Evolutionary conservation across 805 yeast species (phyloP), one percentile per base, ranked within the genome.

Genomic region (Yarrowia sp.): DNA sequence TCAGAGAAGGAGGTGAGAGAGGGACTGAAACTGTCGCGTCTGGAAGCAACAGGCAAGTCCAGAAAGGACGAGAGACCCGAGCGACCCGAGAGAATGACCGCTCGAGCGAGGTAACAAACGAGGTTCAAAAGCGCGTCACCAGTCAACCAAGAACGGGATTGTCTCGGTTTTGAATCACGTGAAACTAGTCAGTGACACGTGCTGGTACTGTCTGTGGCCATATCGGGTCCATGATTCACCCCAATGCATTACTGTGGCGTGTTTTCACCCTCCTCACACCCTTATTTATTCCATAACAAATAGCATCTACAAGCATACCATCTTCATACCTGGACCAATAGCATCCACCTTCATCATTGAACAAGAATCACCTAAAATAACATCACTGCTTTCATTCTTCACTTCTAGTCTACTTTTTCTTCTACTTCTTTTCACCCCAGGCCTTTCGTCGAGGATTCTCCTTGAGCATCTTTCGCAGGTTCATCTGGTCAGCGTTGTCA

Each of bases 401-500:
- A 24, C 30, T 24, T 24, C 6, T 24, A 7, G 6, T 24, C 30
- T 24, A 24, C 30, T 24, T 24, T 24, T 1, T 1, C 30, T 24
- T 7, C 30, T 53, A 53, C 9, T 39, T 52, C 43, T 36, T 55
- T 19, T 40, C 61, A 1, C 61, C 61, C 46, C 46, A 55, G 15
- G 46, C 20, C 61, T 55, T 55, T 24, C 20, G 30, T 15, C 40
- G 44, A 15, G 61, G 61, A 24, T 55, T 55, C 61, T 55, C 61
- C 61, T 55, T 55, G 46, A 55, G 46, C 61, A 55, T 39, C 10
- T 55, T 55, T 20, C 61, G 36, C n/a, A 55, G 61, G 61, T 55
- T 55, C 61, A 55, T 55, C 61, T 55, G 33, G 38, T 10, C 12
- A 9, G 64, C 50, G 10, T 58, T 58, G 12, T 58, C 63, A 2